phyloP scores from a whole-genome alignment of 2,329 filamentous ascomycete species.

The Exophiala alcalophila region DNA sequence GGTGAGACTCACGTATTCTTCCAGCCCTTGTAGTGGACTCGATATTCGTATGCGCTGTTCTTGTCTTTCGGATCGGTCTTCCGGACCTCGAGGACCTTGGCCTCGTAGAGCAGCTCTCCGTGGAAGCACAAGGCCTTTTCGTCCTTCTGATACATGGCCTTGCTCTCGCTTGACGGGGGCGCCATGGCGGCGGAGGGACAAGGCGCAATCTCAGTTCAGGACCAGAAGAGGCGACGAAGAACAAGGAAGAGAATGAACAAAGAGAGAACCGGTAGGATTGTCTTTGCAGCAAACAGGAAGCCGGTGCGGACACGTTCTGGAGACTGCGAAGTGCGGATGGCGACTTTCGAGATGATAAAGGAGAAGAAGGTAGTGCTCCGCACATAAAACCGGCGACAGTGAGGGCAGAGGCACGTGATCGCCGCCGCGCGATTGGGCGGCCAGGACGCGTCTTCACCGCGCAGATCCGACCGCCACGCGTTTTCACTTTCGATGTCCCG shows the following conservation, averaged over 20 bases:
- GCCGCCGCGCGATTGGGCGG: conserved; percentile 12
- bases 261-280: no score
- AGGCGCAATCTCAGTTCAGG: conserved; percentile 33
- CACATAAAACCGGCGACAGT: no score
- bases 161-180: conserved; percentile 43
- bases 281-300: no score
- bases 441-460: conserved; percentile 11
- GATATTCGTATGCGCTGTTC: conserved; percentile 77
- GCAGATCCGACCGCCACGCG: no score
- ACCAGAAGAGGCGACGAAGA: not conserved
- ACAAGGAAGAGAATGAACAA: not conserved
- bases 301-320: no score
- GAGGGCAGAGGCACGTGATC: no score
- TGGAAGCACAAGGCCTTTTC: conserved; percentile 97
- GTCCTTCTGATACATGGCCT: conserved; percentile 64
- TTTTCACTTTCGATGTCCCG: no score
- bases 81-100: conserved; percentile 82
- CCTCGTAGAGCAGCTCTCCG: conserved; percentile 94
- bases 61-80: conserved; percentile 62
- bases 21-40: conserved; percentile 98
- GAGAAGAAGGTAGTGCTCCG: not conserved
- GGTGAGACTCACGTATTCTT: conserved; percentile 75
- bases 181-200: conserved; percentile 54
- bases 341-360: no score
- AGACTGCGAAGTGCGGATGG: no score